Evolutionary conservation across 2,329 filamentous ascomycete species (phyloP), one percentile per base, ranked within the genome.

Genomic region (Scleromitrula shiraiana): DNA sequence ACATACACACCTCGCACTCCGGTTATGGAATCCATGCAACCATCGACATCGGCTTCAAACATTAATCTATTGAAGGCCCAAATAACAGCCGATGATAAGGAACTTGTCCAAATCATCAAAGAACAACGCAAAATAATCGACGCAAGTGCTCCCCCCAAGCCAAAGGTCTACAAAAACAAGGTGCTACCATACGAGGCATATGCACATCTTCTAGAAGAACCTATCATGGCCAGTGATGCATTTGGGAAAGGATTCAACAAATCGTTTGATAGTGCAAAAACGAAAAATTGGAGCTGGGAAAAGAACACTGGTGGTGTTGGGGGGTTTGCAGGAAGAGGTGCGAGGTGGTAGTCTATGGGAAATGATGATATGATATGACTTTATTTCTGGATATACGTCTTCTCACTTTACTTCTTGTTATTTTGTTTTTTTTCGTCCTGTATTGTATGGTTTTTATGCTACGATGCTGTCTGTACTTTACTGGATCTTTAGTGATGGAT

Each of bases 31-130:
- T 65, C 74, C 1, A 72, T 95, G 1, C 72, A 77, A 37, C 61
- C 63, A 0, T 65, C 68, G 20, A 26, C 30, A 8, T 38, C 35
- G 7, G 17, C 35, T 19, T 38, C 35, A 12, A 58, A 69, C 48
- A 67, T 80, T 4, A 68, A 73, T 7, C 93, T 93, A 62, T 75
- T 97, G 42, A 83, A 78, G 59, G 91, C 93, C 0, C 93, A 98
- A 65, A 93, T 96, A 57, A 79, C 81, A 5, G 77, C 73, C 27
- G 74, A 81, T 46, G 86, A 94, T 35, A 68, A 77, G 23, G 90
- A 96, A 62, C 70, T 97, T 2, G 74, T 74, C 10, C 75, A 84
- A 0, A 82, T 95, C 33, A 66, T 94, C 56, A 84, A 78, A 53
- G 76, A 82, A 1, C 57, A 62, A 23, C 52, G 53, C 7, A 56